Evolutionary conservation across 345 rosid genomes (phyloP), one percentile per base, ranked within the genome.

Genomic region (Hypericum androsaemum): DNA sequence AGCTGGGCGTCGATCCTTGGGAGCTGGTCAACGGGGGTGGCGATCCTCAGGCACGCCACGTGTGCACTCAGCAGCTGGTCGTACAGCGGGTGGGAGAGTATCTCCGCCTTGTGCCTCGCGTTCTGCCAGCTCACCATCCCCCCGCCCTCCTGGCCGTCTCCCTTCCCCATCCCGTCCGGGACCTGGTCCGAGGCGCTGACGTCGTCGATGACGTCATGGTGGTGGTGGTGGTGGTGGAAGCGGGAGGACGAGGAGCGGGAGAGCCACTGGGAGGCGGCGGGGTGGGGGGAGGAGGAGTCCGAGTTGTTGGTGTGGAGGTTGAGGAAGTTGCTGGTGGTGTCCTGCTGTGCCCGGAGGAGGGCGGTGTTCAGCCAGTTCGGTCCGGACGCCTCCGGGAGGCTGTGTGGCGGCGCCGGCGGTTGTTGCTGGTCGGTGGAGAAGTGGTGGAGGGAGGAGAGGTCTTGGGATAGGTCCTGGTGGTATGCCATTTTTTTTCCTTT

Each of bases 311-410:
- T 81, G 61, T 82, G 89, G 22, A 84, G 90, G 75, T 88, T 88
- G 14, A 92, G 77, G 69, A 90, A 90, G 62, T 84, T 81, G 49
- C 75, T 78, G 64, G 69, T 76, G 22, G 76, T 16, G 41, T 61
- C 8, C 8, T 72, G 79, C 39, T 81, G 83, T 3, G 77, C 53
- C 32, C 92, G 85, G 61, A 87, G 87, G 50, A 82, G 88, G 5
- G 97, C 95, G 6, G 80, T 59, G 89, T 86, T 89, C 4, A 92
- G 77, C 97, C 99, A 88, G 59, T 72, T 92, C 11, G 94, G 99
- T 15, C 80, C 76, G 8, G 76, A n/a, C 10, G 3, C 61, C 65
- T 76, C 90, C 6, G 69, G 54, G 40, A 77, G 60, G 61, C 13
- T 65, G 58, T 64, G 80, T 12, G 62, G 82, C 9, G 42, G 76